Conservation (phyloP, 345 rosid species). For the Lepidium didymum region DNA sequence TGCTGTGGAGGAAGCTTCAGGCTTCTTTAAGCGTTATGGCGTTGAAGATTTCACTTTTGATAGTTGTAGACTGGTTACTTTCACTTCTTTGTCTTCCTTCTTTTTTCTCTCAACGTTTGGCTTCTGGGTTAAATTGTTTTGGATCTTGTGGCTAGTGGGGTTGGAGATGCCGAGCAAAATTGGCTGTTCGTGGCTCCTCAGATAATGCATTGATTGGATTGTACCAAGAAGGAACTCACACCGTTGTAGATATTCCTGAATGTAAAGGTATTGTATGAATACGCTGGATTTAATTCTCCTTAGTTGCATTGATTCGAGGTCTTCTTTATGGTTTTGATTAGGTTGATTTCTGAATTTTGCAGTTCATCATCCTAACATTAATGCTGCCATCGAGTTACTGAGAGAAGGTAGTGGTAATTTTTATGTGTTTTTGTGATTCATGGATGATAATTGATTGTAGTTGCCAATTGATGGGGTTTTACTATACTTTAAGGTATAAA, state of each 20-base stretch:
- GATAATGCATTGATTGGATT: constrained; percentile 68
- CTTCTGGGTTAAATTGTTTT: background rate
- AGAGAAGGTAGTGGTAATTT: constrained; percentile 52
- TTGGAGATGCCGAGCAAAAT: constrained; percentile 91
- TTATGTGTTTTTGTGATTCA: background rate
- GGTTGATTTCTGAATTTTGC: constrained; percentile 24
- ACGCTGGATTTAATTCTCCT: background rate
- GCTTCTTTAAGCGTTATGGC: constrained; percentile 58
- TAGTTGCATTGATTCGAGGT: background rate
- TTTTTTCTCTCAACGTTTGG: background rate
- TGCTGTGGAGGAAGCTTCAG: constrained; percentile 62
- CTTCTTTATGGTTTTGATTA: background rate
- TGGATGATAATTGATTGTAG: background rate
- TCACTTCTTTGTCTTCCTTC: background rate
- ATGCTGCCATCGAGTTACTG: constrained; percentile 71
- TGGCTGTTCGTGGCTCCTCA: constrained; percentile 81
- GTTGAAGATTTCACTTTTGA: constrained; percentile 79
- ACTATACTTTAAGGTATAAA: constrained; percentile 45
- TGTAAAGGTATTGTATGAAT: constrained; percentile 59
- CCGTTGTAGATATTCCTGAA: constrained; percentile 71
- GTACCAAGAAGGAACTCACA: constrained; percentile 83
- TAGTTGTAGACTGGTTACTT: constrained; percentile 61
- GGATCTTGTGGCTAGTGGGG: constrained; percentile 53
- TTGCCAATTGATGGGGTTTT: background rate
- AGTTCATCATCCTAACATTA: constrained; percentile 92